Base-by-base conservation (phyloP, 805 yeast species). In the Suhomyces prunicola region DNA sequence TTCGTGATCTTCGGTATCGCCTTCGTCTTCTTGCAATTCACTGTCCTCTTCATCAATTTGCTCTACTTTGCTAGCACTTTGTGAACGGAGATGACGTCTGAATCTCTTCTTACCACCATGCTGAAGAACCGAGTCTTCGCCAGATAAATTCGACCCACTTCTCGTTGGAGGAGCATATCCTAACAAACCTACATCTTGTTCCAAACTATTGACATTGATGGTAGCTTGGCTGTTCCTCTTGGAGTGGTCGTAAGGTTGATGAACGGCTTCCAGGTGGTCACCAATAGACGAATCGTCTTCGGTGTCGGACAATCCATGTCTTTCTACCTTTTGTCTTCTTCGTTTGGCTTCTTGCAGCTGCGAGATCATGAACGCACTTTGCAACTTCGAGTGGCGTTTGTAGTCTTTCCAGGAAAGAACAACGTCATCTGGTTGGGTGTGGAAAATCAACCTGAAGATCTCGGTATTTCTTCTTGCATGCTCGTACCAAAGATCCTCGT, bases 371-470 rank as follows among this genome's bases (percentile, higher is more conserved):
- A 90, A 90, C 0, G 87, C 90, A 17, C 78, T 74, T 48, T 76
- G 77, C 59, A 87, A 69, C 54, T 80, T 83, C 54, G 84, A 78
- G 65, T 77, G 87, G 26, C 80, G 84, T 66, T 89, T 92, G 68
- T 90, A 94, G 52, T 90, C 96, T 52, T 81, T 81, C 99, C 99
- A 94, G 0, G 91, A 81, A 23, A 78, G 78, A n/a, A 93, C 98
- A 6, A 83, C 77, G 66, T 93, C 90, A 69, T 94, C 99, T 0
- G 99, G 99, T 65, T 96, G 99, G 56, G 90, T 84, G 58, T 92
- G 92, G 79, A 94, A 94, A 1, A 94, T 88, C 67, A 87, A 76
- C 55, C 97, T 78, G 72, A 82, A 94, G 1, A 96, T 73, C 54
- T 82, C 77, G 0, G 98, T 90, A 64, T 94, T 94, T 61, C 92